Percentiles rank a stretch among this genome's conserved stretches.
These are phyloP conservation scores for Leccinum barrowsii DNA, from an alignment of 768 basidiomycete genomes.

Conservation along the genomic window DNA sequence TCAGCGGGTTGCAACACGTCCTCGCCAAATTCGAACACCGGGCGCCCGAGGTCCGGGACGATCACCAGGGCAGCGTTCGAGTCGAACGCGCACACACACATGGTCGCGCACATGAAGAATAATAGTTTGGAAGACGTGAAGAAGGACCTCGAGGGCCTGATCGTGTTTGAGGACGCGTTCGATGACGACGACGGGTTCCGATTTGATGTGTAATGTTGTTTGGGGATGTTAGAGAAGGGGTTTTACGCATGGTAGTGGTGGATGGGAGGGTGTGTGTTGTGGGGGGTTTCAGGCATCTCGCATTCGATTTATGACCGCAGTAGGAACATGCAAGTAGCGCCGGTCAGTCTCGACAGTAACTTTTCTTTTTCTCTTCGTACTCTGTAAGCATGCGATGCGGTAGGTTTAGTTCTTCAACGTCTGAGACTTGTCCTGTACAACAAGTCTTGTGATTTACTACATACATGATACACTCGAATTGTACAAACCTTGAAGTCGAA, in stretches of 20 bases:
- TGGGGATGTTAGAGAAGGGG: neutral
- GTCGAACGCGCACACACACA: slow-evolving; percentile 21
- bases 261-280: neutral
- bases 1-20: neutral
- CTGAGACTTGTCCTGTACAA: neutral
- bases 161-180: slow-evolving; percentile 29
- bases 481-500: neutral
- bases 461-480: neutral
- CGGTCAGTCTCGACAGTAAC: slow-evolving; percentile 2
- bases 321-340: slow-evolving; percentile 5
- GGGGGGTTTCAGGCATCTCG: neutral
- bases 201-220: slow-evolving; percentile 22
- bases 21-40: neutral
- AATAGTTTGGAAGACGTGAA: slow-evolving; percentile 29
- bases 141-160: slow-evolving; percentile 28
- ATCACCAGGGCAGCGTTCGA: slow-evolving; percentile 24
- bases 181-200: slow-evolving; percentile 28
- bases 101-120: slow-evolving; percentile 14
- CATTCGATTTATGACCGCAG: slow-evolving; percentile 15
- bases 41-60: slow-evolving; percentile 24
- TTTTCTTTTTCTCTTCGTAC: slow-evolving; percentile 3
- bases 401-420: slow-evolving; percentile 1
- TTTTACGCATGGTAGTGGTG: neutral
- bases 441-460: neutral
- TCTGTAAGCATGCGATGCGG: neutral